Conservation (phyloP, 2,329 filamentous ascomycete genomes). For the Leptographium flavum region DNA sequence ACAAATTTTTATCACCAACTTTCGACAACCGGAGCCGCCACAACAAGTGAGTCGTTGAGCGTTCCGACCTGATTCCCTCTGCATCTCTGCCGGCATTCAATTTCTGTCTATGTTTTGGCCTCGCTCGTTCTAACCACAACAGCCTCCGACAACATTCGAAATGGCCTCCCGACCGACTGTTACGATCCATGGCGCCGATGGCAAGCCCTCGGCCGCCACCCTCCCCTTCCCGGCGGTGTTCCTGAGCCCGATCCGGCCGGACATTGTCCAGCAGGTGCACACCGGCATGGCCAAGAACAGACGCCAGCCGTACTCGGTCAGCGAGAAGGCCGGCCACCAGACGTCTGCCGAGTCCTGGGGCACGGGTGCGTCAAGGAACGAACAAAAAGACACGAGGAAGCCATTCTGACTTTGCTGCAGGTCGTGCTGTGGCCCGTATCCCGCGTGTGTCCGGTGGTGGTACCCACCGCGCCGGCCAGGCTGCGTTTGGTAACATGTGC, state of each 20-base stretch:
- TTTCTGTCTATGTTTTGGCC: background rate
- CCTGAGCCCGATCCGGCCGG: slow-evolving; percentile 90
- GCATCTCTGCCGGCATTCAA: background rate
- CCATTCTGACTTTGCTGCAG: slow-evolving; percentile 28
- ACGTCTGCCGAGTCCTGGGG: slow-evolving; percentile 99
- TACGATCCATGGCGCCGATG: slow-evolving; percentile 93
- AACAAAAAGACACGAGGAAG: background rate
- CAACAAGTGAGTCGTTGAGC: background rate
- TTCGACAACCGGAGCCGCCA: slow-evolving; percentile 1
- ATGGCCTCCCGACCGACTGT: slow-evolving; percentile 97
- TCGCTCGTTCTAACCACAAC: background rate
- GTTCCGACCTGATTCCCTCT: too few species aligned
- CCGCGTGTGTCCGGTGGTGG: slow-evolving; percentile 99
- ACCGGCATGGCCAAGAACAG: slow-evolving; percentile 99
- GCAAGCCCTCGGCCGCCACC: slow-evolving; percentile 77
- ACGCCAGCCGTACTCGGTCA: slow-evolving; percentile 98
- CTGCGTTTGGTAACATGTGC: slow-evolving; percentile 99
- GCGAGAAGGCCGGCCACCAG: slow-evolving; percentile 99
- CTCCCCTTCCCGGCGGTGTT: slow-evolving; percentile 94
- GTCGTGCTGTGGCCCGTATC: slow-evolving; percentile 99
- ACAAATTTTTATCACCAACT: slow-evolving; percentile 1
- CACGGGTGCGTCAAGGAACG: slow-evolving; percentile 59
- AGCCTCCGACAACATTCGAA: slow-evolving; percentile 14
- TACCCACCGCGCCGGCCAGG: slow-evolving; percentile 99
- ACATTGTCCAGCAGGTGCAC: slow-evolving; percentile 98